Percentiles rank a stretch among this genome's conserved stretches.
Conservation (phyloP, 495 filamentous ascomycete genomes). For the Durotheca rogersii region DNA sequence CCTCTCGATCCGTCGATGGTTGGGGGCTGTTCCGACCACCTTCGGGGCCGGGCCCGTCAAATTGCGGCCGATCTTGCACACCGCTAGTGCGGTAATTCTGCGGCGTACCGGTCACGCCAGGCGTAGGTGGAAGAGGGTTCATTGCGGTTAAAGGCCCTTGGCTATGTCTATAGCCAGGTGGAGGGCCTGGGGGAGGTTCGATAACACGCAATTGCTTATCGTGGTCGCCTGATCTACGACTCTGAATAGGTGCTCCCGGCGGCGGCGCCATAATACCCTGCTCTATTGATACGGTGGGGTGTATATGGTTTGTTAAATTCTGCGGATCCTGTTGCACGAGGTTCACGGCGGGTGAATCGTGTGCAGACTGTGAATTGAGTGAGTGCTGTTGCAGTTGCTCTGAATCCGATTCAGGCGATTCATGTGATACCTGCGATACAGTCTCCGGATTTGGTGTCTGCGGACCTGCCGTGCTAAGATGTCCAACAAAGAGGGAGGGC, state of each 20-base stretch:
- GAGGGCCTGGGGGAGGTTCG: constrained; percentile 47
- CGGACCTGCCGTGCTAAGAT: constrained; percentile 40
- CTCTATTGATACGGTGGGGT: constrained; percentile 29
- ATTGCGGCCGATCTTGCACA: constrained; percentile 39
- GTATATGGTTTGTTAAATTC: constrained; percentile 38
- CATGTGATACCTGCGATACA: constrained; percentile 62
- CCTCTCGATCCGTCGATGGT: constrained; percentile 53
- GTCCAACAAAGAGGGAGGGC: constrained; percentile 34
- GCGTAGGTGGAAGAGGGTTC: constrained; percentile 46
- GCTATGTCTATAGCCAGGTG: constrained; percentile 51
- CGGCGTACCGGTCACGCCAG: constrained; percentile 31
- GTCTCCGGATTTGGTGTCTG: constrained; percentile 54
- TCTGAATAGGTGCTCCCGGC: constrained; percentile 44
- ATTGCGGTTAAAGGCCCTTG: constrained; percentile 43
- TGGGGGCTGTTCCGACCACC: constrained; percentile 63
- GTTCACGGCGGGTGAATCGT: constrained; percentile 40
- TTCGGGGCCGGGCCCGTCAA: constrained; percentile 44
- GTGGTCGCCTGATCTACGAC: constrained; percentile 48
- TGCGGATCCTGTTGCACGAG: constrained; percentile 41
- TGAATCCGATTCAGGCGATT: constrained; percentile 52
- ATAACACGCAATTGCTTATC: constrained; percentile 45
- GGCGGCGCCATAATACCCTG: constrained; percentile 52
- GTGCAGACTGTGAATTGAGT: constrained; percentile 43
- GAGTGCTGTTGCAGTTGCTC: constrained; percentile 37
- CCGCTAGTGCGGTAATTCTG: constrained; percentile 44